Conservation (phyloP, 495 filamentous ascomycete genomes). For the Neurospora hispaniola region DNA sequence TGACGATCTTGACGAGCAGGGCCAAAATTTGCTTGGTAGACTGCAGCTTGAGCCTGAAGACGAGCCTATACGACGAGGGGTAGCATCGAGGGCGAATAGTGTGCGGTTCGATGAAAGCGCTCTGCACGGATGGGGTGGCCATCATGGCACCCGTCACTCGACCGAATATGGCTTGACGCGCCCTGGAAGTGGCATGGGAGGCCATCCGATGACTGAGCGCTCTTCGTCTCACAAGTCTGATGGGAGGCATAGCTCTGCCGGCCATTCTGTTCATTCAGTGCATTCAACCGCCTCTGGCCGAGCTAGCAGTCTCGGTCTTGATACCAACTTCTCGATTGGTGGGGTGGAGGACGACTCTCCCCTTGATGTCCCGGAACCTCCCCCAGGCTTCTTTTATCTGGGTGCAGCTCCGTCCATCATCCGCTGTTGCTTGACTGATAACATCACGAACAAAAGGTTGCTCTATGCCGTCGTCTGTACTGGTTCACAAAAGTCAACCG, state of each 20-base stretch:
- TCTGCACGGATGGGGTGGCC: slow-evolving; percentile 79
- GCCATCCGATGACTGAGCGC: slow-evolving; percentile 68
- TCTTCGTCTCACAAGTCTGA: slow-evolving; percentile 92
- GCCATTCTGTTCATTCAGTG: slow-evolving; percentile 63
- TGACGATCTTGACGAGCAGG: slow-evolving; percentile 73
- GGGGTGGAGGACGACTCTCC: slow-evolving; percentile 55
- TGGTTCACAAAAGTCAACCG: slow-evolving; percentile 73
- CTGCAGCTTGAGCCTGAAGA: slow-evolving; percentile 72
- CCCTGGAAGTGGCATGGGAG: slow-evolving; percentile 52
- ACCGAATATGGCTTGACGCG: slow-evolving; percentile 68
- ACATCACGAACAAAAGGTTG: slow-evolving; percentile 76
- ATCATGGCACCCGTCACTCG: slow-evolving; percentile 58
- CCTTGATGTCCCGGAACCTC: slow-evolving; percentile 54
- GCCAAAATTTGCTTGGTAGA: slow-evolving; percentile 56
- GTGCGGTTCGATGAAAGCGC: slow-evolving; percentile 98
- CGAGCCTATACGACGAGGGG: slow-evolving; percentile 72
- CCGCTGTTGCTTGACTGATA: slow-evolving; percentile 82
- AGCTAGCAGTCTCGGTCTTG: slow-evolving; percentile 73
- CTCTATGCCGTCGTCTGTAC: slow-evolving; percentile 89
- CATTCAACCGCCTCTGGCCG: slow-evolving; percentile 58
- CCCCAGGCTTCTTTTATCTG: slow-evolving; percentile 70
- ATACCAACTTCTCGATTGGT: slow-evolving; percentile 56
- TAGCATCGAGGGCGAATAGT: slow-evolving; percentile 85
- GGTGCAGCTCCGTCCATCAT: slow-evolving; percentile 88
- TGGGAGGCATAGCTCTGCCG: slow-evolving; percentile 85